Percentiles rank a stretch among this genome's conserved stretches.
Evolutionary conservation across 169 alveolate species (phyloP).

Genomic region (Eimeria zaria): DNA sequence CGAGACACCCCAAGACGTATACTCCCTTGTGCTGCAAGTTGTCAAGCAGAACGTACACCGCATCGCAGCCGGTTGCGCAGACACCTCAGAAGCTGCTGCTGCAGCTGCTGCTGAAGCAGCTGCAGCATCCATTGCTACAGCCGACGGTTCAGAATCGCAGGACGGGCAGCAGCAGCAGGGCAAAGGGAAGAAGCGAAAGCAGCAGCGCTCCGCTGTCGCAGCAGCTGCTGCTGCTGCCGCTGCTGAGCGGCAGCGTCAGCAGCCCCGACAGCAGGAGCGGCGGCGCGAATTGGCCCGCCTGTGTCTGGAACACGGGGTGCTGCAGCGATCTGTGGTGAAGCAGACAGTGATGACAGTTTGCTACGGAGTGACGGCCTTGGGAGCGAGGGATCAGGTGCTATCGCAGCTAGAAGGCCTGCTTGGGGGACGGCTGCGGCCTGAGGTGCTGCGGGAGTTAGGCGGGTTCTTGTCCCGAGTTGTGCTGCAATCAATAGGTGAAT

Average conservation of each 20-base stretch:
- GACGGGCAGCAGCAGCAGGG: not conserved
- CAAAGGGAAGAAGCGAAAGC: not conserved
- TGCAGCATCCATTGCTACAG: no score
- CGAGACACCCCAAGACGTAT: slow-evolving; percentile 98
- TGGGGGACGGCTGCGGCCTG: slow-evolving; percentile 85
- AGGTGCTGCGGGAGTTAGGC: slow-evolving; percentile 84
- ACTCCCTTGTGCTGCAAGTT: slow-evolving; percentile 93
- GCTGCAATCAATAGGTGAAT: slow-evolving; percentile 96
- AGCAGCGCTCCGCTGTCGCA: not conserved
- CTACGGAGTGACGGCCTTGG: slow-evolving; percentile 98
- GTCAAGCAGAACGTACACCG: slow-evolving; percentile 67
- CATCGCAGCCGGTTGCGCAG: slow-evolving; percentile 3
- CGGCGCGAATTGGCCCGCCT: slow-evolving; percentile 52
- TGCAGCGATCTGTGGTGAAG: slow-evolving; percentile 97
- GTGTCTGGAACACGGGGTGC: slow-evolving; percentile 76
- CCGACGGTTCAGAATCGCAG: slow-evolving; percentile 2
- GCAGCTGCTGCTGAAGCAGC: not conserved
- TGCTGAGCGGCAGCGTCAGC: not conserved
- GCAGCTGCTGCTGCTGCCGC: not conserved
- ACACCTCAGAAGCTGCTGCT: not conserved
- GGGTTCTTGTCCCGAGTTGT: slow-evolving; percentile 95
- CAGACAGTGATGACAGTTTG: slow-evolving; percentile 99
- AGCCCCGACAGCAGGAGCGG: slow-evolving; percentile 42
- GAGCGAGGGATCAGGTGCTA: slow-evolving; percentile 91
- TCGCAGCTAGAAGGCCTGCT: slow-evolving; percentile 91